Base-by-base conservation (phyloP, 352 stramenopile species). In the Blastocystis sp. region DNA sequence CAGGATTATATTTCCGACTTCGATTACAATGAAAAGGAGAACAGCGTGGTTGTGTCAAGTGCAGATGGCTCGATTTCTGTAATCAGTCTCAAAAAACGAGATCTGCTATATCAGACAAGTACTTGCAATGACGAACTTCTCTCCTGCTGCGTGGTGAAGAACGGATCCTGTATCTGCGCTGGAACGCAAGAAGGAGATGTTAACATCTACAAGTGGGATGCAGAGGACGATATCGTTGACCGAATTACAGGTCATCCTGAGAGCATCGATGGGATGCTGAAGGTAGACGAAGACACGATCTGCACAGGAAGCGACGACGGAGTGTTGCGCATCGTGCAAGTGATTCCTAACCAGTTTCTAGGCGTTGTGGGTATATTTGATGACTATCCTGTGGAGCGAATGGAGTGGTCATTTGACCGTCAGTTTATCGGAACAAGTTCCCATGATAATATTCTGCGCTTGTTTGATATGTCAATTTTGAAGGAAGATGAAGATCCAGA, bases 1-100 rank as follows among this genome's bases (percentile, higher is more conserved):
- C 63, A 89, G 47, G 78, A 89, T 26, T 89, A 76, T 53, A 89
- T 89, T 65, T 89, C 78, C 3, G 78, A 43, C 30, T 89, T 89
- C 55, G 78, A 34, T 5, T 89, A 89, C 47, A 68, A 65, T 45
- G n/a, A 62, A 30, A 18, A 39, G 6, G 20, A 43, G 6, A 56
- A 89, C 3, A 55, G 43, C 30, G 63, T 89, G 9, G 66, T 89
- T 20, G 59, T 89, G 20, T 54, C 63, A 1, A 89, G 78, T 24
- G 59, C 78, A 18, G 78, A 89, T 45, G 78, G 78, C n/a, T 79
- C 63, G 18, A 9, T 89, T 3, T 76, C 78, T 9, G 24, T 89
- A 18, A 89, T 89, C 34, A 30, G 30, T 1, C 39, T 89, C 53
- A 89, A 89, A 26, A 34, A 76, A 11, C 78, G 78, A 11, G 63